Conservation (phyloP, 805 yeast species). For the Schizosaccharomyces osmophilus region DNA sequence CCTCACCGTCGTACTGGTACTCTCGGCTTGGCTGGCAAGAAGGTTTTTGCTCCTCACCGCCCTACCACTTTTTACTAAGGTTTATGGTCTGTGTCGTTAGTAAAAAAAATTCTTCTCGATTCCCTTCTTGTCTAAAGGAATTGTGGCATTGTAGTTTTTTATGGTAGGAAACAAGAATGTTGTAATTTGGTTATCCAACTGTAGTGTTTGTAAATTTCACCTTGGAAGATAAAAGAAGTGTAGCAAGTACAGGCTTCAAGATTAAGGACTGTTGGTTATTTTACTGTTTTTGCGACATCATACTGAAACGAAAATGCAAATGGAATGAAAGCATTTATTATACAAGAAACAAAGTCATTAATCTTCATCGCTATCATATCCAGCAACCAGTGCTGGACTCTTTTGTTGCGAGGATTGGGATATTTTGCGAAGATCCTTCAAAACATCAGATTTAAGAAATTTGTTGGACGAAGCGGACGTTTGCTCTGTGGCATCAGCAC, state of each 20-base stretch:
- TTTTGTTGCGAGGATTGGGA: neutral
- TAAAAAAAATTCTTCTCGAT: neutral
- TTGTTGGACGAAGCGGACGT: too few relatives aligned
- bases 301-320: too few relatives aligned
- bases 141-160: too few relatives aligned
- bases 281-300: too few relatives aligned
- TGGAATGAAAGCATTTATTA: neutral
- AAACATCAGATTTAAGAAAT: neutral
- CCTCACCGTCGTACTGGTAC: slow-evolving; percentile 58
- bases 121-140: neutral
- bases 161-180: too few relatives aligned
- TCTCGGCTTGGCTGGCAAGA: slow-evolving; percentile 23
- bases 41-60: slow-evolving; percentile 72
- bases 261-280: too few relatives aligned
- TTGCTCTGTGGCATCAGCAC: neutral
- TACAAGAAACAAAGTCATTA: neutral
- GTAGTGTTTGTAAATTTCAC: too few relatives aligned
- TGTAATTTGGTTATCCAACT: too few relatives aligned
- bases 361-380: neutral
- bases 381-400: neutral
- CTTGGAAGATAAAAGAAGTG: too few relatives aligned
- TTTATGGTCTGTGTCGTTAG: neutral
- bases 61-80: slow-evolving; percentile 90
- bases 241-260: too few relatives aligned
- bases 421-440: neutral